Conservation (phyloP, 805 yeast genomes). For the Pachysolen tannophilus region DNA sequence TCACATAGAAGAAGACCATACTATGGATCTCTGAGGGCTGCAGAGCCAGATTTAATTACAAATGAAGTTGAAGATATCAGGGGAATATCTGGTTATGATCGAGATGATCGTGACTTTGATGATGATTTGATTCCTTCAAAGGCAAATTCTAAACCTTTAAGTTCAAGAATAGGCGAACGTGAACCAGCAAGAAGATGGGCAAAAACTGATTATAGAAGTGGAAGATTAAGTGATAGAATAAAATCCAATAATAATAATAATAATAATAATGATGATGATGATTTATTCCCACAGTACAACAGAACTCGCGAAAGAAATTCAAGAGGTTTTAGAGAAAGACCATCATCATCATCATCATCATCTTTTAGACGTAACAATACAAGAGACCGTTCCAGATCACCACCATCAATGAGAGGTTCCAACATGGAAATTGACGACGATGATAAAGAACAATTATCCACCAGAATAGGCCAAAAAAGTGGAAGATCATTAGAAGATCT, state of each 20-base stretch:
- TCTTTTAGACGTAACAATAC: neutral
- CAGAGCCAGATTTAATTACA: slow-evolving; percentile 30
- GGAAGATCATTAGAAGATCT: slow-evolving; percentile 6
- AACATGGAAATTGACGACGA: slow-evolving; percentile 7
- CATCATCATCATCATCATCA: too few relatives aligned
- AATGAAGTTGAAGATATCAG: slow-evolving; percentile 23
- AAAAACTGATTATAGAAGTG: neutral
- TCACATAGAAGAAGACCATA: slow-evolving; percentile 9
- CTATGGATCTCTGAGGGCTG: slow-evolving; percentile 10
- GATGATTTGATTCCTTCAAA: slow-evolving; percentile 30
- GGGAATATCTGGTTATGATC: slow-evolving; percentile 26
- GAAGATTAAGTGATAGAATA: slow-evolving; percentile 1
- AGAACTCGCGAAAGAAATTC: neutral
- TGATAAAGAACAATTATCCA: neutral
- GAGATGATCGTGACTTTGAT: slow-evolving; percentile 17
- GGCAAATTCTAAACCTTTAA: too few relatives aligned
- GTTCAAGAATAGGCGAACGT: neutral
- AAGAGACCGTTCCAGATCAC: slow-evolving; percentile 19
- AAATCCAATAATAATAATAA: too few relatives aligned
- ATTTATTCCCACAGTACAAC: slow-evolving; percentile 26
- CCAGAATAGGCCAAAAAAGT: slow-evolving; percentile 5
- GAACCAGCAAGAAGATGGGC: neutral
- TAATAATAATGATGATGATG: slow-evolving; percentile 18
- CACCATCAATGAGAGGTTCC: slow-evolving; percentile 13
- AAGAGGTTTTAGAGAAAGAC: slow-evolving; percentile 18